These are phyloP conservation scores for Thalia dealbata DNA, from an alignment of 176 grass and related monocot species.

Conservation along the genomic window DNA sequence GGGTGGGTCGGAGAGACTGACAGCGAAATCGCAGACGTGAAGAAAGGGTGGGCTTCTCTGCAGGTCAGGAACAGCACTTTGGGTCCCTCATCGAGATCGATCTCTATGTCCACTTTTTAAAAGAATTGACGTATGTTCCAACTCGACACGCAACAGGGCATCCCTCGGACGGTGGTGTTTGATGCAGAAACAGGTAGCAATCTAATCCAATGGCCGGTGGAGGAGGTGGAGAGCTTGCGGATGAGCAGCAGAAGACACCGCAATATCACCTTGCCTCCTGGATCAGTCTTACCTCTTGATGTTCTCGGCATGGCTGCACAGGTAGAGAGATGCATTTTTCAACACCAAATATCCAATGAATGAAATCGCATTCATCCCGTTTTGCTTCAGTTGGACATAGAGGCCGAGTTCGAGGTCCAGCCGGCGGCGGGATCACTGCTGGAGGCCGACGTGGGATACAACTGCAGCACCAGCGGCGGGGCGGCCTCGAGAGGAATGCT, in stretches of 20 bases:
- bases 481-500: constrained; percentile 33
- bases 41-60: constrained; percentile 84
- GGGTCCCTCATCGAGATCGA: too few species aligned
- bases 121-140: too few species aligned
- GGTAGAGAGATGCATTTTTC: constrained; percentile 13
- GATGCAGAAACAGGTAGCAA: constrained; percentile 64
- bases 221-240: constrained; percentile 58
- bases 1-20: constrained; percentile 77
- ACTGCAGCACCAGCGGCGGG: constrained; percentile 70
- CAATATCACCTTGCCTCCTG: constrained; percentile 44
- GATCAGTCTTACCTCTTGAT: constrained; percentile 43
- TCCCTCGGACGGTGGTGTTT: constrained; percentile 72
- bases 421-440: constrained; percentile 18
- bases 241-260: constrained; percentile 35
- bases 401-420: constrained; percentile 53
- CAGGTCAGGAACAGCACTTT: constrained; percentile 22
- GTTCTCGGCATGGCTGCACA: constrained; percentile 45
- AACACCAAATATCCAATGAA: neutral
- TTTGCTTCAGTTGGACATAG: constrained; percentile 53
- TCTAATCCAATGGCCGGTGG: constrained; percentile 85
- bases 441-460: constrained; percentile 53
- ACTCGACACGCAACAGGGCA: constrained; percentile 25
- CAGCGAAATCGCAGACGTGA: constrained; percentile 60
- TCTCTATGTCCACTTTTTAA: neutral
- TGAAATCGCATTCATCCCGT: neutral